Evolutionary conservation across 2,329 filamentous ascomycete genomes (phyloP).

Genomic region (Keithomyces neogunnii): DNA sequence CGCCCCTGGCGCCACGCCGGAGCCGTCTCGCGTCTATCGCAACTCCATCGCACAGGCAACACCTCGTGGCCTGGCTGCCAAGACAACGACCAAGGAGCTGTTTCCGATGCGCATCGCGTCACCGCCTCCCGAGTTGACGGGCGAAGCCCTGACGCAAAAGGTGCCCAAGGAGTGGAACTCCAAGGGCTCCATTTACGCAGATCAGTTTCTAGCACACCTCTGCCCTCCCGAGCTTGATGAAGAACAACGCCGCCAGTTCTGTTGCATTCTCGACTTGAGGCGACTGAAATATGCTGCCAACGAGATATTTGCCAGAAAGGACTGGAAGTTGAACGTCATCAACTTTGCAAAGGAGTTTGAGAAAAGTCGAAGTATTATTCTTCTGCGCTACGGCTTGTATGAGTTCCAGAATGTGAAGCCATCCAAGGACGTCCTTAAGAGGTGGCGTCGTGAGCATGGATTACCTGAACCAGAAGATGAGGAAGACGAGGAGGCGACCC

Average conservation of each 20-base stretch:
- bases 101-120: slow-evolving; percentile 52
- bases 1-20: slow-evolving; percentile 35
- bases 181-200: slow-evolving; percentile 49
- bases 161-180: slow-evolving; percentile 44
- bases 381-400: slow-evolving; percentile 53
- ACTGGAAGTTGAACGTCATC: slow-evolving; percentile 53
- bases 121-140: slow-evolving; percentile 46
- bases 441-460: slow-evolving; percentile 49
- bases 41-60: slow-evolving; percentile 38
- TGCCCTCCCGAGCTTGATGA: slow-evolving; percentile 51
- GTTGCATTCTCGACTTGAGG: slow-evolving; percentile 53
- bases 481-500: slow-evolving; percentile 20
- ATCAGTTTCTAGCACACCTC: slow-evolving; percentile 49
- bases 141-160: slow-evolving; percentile 44
- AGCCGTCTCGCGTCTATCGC: slow-evolving; percentile 32
- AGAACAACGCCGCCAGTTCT: slow-evolving; percentile 52
- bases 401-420: slow-evolving; percentile 56
- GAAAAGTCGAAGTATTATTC: slow-evolving; percentile 53
- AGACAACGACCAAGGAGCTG: slow-evolving; percentile 40
- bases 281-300: slow-evolving; percentile 53
- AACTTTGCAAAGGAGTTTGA: slow-evolving; percentile 59
- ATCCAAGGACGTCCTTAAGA: slow-evolving; percentile 47
- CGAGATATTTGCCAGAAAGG: slow-evolving; percentile 51
- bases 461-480: slow-evolving; percentile 43
- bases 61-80: slow-evolving; percentile 40